Evolutionary conservation across 805 yeast species (phyloP).

Genomic region (Candida rishiriensis): DNA sequence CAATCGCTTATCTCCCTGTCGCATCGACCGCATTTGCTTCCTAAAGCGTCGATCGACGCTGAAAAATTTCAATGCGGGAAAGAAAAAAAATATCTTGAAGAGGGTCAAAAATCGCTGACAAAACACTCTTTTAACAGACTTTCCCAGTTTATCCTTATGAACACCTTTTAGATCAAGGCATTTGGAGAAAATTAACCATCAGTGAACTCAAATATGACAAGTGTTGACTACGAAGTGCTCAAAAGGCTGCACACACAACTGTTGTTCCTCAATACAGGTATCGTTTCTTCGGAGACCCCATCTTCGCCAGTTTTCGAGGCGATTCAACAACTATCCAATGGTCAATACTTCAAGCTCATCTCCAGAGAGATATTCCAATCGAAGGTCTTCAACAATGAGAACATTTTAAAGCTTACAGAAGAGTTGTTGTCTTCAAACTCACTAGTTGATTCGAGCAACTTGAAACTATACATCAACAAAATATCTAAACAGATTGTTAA

Average conservation of each 20-base stretch:
- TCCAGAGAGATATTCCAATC: constrained; percentile 5
- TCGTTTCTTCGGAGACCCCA: background rate
- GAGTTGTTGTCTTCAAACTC: background rate
- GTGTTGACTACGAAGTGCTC: constrained; percentile 5
- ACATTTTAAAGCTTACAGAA: constrained; percentile 3
- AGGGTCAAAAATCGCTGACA: too few relatives aligned
- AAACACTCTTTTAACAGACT: too few relatives aligned
- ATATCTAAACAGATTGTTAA: constrained; percentile 1
- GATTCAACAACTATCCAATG: constrained; percentile 15
- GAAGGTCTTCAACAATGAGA: constrained; percentile 12
- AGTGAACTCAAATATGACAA: too few relatives aligned
- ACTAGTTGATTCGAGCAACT: background rate
- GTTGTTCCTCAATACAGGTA: constrained; percentile 14
- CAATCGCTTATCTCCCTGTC: too few relatives aligned
- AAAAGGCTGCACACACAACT: constrained; percentile 13
- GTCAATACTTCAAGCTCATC: constrained; percentile 24
- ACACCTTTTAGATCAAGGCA: too few relatives aligned
- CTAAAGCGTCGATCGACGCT: too few relatives aligned
- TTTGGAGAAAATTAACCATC: too few relatives aligned
- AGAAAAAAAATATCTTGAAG: too few relatives aligned
- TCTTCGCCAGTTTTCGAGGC: too few relatives aligned
- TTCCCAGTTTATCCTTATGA: too few relatives aligned
- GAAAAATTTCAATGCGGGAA: too few relatives aligned
- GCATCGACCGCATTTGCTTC: too few relatives aligned
- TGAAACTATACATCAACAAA: constrained; percentile 3